Evolutionary conservation across 208 protist species (phyloP).

Genomic region (Trypanosoma brucei): DNA sequence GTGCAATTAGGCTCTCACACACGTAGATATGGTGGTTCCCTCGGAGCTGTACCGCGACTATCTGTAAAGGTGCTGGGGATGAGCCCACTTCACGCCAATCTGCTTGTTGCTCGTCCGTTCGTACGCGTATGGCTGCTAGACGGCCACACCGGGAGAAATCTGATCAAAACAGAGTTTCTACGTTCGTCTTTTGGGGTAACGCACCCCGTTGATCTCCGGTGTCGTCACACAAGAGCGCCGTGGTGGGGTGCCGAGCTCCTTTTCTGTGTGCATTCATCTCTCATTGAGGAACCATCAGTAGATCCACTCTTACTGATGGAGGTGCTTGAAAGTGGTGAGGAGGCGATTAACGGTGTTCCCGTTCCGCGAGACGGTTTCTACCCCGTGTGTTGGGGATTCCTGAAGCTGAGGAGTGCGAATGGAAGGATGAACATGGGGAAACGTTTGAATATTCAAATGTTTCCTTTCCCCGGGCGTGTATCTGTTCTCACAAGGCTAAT

Average conservation of each 20-base stretch:
- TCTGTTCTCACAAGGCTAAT: slow-evolving; percentile 49
- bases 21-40: background rate
- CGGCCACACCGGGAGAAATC: slow-evolving; percentile 43
- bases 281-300: slow-evolving; percentile 16
- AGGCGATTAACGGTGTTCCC: slow-evolving; percentile 60
- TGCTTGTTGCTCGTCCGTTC: slow-evolving; percentile 68
- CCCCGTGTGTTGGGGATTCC: slow-evolving; percentile 79
- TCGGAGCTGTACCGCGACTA: slow-evolving; percentile 13
- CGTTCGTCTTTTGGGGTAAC: slow-evolving; percentile 46
- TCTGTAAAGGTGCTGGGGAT: slow-evolving; percentile 59
- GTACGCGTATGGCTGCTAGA: slow-evolving; percentile 80
- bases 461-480: slow-evolving; percentile 55
- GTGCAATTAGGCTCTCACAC: too few relatives aligned
- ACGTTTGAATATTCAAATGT: slow-evolving; percentile 64
- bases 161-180: slow-evolving; percentile 18
- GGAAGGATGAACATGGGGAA: slow-evolving; percentile 30
- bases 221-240: slow-evolving; percentile 47
- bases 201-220: slow-evolving; percentile 70
- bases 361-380: slow-evolving; percentile 42
- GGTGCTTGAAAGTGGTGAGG: slow-evolving; percentile 67
- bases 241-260: slow-evolving; percentile 67
- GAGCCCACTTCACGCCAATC: slow-evolving; percentile 66
- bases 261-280: slow-evolving; percentile 18
- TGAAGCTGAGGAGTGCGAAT: slow-evolving; percentile 52
- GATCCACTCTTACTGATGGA: slow-evolving; percentile 72